Conservation (phyloP, 371 early-diverging fungal genomes). For the Chytridium lagenaria region DNA sequence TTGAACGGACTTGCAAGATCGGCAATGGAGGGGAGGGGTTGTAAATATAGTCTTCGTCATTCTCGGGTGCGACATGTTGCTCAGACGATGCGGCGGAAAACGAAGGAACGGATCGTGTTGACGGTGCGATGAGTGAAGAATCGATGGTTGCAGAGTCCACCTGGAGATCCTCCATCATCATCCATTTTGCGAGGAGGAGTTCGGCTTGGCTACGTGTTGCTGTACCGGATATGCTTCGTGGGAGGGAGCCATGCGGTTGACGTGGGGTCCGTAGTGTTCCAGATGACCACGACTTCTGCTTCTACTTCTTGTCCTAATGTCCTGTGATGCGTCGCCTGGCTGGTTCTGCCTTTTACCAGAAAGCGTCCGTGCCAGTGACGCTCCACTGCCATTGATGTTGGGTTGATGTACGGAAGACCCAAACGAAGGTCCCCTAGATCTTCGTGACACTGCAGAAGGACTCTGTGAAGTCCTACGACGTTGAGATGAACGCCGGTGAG, state of each 20-base stretch:
- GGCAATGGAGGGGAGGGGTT: constrained; percentile 8
- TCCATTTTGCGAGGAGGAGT: constrained; percentile 6
- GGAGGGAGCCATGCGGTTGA: background rate
- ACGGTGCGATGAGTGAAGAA: background rate
- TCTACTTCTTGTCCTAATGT: background rate
- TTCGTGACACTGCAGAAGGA: background rate
- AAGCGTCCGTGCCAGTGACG: background rate
- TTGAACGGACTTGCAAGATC: constrained; percentile 7
- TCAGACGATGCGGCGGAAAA: background rate
- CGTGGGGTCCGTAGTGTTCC: background rate
- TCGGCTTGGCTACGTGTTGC: background rate
- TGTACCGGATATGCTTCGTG: background rate
- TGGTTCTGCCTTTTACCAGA: background rate
- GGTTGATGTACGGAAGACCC: background rate
- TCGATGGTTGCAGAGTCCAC: too few relatives aligned
- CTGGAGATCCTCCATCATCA: too few relatives aligned
- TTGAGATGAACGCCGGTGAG: background rate
- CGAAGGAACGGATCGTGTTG: background rate
- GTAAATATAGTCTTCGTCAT: background rate
- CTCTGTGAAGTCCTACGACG: background rate
- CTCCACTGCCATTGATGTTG: too few relatives aligned
- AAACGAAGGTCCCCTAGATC: background rate
- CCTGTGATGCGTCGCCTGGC: too few relatives aligned
- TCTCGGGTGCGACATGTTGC: background rate
- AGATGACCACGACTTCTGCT: background rate